phyloP scores from a whole-genome alignment of 2,329 filamentous ascomycete species.

The Onygenales sp. region DNA sequence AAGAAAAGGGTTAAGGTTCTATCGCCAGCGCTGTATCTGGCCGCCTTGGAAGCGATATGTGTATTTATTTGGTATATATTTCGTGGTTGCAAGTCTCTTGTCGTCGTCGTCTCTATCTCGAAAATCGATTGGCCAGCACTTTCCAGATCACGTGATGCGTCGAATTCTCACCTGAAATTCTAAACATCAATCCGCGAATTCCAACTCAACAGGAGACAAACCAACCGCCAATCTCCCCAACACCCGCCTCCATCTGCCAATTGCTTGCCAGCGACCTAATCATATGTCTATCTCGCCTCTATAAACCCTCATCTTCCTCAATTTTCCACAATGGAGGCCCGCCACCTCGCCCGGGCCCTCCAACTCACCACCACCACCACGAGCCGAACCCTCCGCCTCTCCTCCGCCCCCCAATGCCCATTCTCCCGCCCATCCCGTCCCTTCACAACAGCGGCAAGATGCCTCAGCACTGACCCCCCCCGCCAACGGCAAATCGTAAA shows the following conservation, averaged over 20 bases:
- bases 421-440: constrained; percentile 1
- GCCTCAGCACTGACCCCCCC: neutral
- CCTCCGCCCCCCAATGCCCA: neutral
- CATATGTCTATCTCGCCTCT: neutral
- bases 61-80: neutral
- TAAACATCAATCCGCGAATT: too few species aligned
- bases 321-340: constrained; percentile 7
- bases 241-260: neutral
- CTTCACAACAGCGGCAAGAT: neutral
- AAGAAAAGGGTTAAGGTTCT: neutral
- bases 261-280: neutral
- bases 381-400: neutral
- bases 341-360: constrained; percentile 5
- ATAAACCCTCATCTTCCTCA: neutral
- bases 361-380: neutral
- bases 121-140: too few species aligned
- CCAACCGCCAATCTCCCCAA: too few species aligned
- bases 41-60: neutral
- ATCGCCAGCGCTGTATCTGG: too few species aligned
- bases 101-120: too few species aligned
- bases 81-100: neutral
- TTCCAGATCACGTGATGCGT: too few species aligned
- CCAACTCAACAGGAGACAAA: too few species aligned
- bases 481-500: neutral
- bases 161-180: too few species aligned